Percentiles rank a stretch among this genome's conserved stretches.
Conservation (phyloP, 2,329 filamentous ascomycete species). For the Ophiocordyceps camponoti-saundersi region DNA sequence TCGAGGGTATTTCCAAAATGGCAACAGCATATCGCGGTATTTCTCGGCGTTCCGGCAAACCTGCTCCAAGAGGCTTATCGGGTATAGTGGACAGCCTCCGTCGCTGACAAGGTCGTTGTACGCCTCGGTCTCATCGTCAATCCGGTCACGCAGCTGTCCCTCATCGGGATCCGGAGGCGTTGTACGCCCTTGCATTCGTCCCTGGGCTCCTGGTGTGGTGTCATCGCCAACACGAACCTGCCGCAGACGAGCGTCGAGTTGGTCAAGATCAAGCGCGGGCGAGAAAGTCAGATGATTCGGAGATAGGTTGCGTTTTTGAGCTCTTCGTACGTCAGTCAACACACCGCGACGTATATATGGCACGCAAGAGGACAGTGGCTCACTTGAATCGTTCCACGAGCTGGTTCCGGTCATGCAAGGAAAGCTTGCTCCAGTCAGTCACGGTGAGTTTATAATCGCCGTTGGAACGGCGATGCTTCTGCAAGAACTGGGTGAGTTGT, state of each 20-base stretch:
- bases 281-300: not conserved
- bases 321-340: not conserved
- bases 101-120: constrained; percentile 13
- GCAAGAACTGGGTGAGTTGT: constrained; percentile 6
- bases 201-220: not conserved
- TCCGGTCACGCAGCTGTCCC: not conserved
- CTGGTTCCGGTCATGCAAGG: constrained; percentile 3
- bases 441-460: constrained; percentile 5
- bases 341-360: not conserved
- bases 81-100: constrained; percentile 14
- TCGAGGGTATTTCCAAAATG: constrained; percentile 4
- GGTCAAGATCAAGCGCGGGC: constrained; percentile 7
- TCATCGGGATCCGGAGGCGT: not conserved
- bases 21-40: constrained; percentile 10
- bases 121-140: constrained; percentile 5
- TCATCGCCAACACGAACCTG: not conserved
- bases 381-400: constrained; percentile 6
- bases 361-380: not conserved
- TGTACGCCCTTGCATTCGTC: not conserved
- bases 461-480: constrained; percentile 3
- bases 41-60: constrained; percentile 7
- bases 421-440: constrained; percentile 4
- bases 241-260: constrained; percentile 6
- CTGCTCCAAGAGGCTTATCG: constrained; percentile 9
- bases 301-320: not conserved